Conservation (phyloP, 495 filamentous ascomycete species). For the Amphirosellinia nigrospora region DNA sequence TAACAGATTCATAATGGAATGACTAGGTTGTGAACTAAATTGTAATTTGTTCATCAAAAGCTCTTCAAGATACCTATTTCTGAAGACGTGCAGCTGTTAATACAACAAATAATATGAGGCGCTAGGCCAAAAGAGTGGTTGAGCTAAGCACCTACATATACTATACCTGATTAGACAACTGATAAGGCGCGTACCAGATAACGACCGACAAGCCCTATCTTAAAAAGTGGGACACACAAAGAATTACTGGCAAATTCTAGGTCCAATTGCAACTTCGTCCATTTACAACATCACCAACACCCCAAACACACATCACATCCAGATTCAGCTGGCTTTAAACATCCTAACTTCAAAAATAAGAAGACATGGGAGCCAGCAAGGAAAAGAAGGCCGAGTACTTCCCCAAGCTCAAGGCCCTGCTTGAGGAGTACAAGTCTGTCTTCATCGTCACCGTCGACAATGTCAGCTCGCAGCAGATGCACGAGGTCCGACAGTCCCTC, state of each 20-base stretch:
- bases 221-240: conserved; percentile 32
- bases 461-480: conserved; percentile 99
- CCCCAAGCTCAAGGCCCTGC: conserved; percentile 95
- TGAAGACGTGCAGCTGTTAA: no score
- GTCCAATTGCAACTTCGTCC: conserved; percentile 23
- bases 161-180: no score
- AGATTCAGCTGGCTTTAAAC: conserved; percentile 79
- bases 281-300: conserved; percentile 26
- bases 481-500: conserved; percentile 94
- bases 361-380: conserved; percentile 99
- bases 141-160: background rate
- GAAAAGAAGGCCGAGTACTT: conserved; percentile 97
- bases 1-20: background rate
- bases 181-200: background rate
- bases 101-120: background rate
- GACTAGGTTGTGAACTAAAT: no score
- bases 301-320: conserved; percentile 28
- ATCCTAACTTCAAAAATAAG: conserved; percentile 94
- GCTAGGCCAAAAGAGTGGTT: conserved; percentile 35
- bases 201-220: conserved; percentile 30
- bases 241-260: conserved; percentile 39
- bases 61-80: background rate
- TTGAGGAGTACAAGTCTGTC: conserved; percentile 90
- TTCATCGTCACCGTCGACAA: conserved; percentile 98
- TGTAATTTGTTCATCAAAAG: background rate